phyloP scores from a whole-genome alignment of 1,139 yeast genomes.

The Geotrichum citri-aurantii region DNA sequence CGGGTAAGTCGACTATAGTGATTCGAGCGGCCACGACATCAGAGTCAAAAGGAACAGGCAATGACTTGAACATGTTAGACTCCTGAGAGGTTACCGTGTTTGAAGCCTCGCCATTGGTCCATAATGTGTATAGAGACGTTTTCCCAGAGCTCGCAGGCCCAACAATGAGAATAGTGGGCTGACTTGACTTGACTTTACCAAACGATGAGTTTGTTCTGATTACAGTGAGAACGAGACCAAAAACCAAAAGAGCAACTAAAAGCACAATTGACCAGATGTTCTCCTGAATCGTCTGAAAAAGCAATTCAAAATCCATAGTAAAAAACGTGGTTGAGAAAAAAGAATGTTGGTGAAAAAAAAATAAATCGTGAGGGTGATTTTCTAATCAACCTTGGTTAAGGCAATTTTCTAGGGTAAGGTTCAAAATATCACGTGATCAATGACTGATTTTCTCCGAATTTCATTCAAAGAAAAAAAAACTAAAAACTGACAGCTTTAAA shows the following conservation, averaged over 20 bases:
- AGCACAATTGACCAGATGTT: constrained; percentile 9
- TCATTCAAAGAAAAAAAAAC: too few species aligned
- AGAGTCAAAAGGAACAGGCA: constrained; percentile 37
- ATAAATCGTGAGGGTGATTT: neutral
- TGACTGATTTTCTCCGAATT: constrained; percentile 6
- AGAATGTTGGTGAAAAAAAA: neutral
- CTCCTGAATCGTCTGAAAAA: neutral
- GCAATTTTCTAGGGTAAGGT: constrained; percentile 1
- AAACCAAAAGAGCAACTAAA: constrained; percentile 5
- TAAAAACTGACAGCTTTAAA: neutral
- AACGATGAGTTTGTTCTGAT: constrained; percentile 7
- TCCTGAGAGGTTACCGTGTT: constrained; percentile 45
- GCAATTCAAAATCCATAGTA: constrained; percentile 7
- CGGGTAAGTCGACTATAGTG: constrained; percentile 76
- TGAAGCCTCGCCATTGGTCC: constrained; percentile 29
- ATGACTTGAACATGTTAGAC: constrained; percentile 38
- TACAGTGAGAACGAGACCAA: constrained; percentile 9
- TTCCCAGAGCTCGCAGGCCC: constrained; percentile 77
- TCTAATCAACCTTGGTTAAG: neutral
- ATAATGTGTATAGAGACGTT: constrained; percentile 52
- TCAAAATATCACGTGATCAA: neutral
- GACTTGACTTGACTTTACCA: constrained; percentile 21
- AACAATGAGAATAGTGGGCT: constrained; percentile 59
- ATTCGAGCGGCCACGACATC: constrained; percentile 25
- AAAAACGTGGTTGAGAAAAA: neutral